Conservation (phyloP, 2,329 filamentous ascomycete species). For the Zarea fungicola region DNA sequence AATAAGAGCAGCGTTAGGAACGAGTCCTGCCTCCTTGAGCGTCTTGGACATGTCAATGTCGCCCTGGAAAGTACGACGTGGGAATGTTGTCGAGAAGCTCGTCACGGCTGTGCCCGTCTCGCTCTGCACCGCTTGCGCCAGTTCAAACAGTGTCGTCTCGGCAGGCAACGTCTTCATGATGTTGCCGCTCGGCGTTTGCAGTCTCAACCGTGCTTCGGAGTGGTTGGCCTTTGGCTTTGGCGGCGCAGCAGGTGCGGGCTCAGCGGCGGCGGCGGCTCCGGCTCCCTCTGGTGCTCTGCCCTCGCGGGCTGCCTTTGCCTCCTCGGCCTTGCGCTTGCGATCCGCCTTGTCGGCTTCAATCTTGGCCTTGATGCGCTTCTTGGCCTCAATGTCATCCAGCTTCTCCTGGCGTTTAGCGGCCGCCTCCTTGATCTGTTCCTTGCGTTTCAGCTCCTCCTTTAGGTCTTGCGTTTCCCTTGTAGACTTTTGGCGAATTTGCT, state of each 20-base stretch:
- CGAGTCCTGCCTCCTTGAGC: conserved; percentile 83
- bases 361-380: conserved; percentile 84
- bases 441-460: conserved; percentile 82
- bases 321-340: conserved; percentile 76
- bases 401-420: conserved; percentile 85
- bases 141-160: conserved; percentile 88
- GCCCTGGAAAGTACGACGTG: conserved; percentile 70
- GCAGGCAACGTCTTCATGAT: conserved; percentile 83
- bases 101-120: conserved; percentile 67
- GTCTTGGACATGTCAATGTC: conserved; percentile 78
- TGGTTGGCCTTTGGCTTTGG: conserved; percentile 64
- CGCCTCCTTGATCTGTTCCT: conserved; percentile 89
- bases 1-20: conserved; percentile 86
- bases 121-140: conserved; percentile 67
- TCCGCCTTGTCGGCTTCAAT: conserved; percentile 94
- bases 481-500: conserved; percentile 74
- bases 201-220: conserved; percentile 72
- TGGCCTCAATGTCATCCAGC: conserved; percentile 75
- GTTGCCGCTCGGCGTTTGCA: conserved; percentile 70
- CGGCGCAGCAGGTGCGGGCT: conserved; percentile 38
- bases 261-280: conserved; percentile 37
- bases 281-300: conserved; percentile 52
- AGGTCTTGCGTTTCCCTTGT: conserved; percentile 84
- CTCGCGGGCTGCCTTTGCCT: conserved; percentile 79
- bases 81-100: conserved; percentile 82